These are phyloP conservation scores for Quercus lobata DNA, from an alignment of 331 rosid genomes.

Conservation along the genomic window DNA sequence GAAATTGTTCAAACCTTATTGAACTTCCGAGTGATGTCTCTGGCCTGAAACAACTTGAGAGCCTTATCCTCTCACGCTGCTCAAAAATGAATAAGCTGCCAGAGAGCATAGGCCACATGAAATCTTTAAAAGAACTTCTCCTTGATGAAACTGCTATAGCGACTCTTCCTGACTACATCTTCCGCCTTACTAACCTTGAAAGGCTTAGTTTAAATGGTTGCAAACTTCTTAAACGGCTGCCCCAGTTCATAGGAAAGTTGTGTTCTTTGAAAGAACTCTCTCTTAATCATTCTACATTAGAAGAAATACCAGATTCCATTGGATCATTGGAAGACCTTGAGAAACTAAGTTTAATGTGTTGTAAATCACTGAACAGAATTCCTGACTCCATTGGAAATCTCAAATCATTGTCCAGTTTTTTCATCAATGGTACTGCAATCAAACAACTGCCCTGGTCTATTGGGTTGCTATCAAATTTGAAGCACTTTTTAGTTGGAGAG, in stretches of 20 bases:
- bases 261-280: slow-evolving; percentile 42
- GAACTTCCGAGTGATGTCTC: slow-evolving; percentile 46
- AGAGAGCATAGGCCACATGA: slow-evolving; percentile 29
- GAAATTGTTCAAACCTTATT: slow-evolving; percentile 32
- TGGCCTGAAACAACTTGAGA: slow-evolving; percentile 48
- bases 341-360: slow-evolving; percentile 40
- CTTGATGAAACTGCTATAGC: slow-evolving; percentile 31
- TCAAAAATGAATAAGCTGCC: slow-evolving; percentile 39
- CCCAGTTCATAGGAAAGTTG: slow-evolving; percentile 39
- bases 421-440: slow-evolving; percentile 15
- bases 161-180: slow-evolving; percentile 46
- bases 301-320: slow-evolving; percentile 42
- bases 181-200: slow-evolving; percentile 40
- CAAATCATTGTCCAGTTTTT: slow-evolving; percentile 20
- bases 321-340: slow-evolving; percentile 51
- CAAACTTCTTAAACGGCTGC: slow-evolving; percentile 27
- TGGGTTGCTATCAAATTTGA: slow-evolving; percentile 39
- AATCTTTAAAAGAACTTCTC: slow-evolving; percentile 38
- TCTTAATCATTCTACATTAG: slow-evolving; percentile 32
- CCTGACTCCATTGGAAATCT: slow-evolving; percentile 49
- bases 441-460: slow-evolving; percentile 44
- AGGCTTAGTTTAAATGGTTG: slow-evolving; percentile 36
- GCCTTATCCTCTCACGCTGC: slow-evolving; percentile 42
- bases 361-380: slow-evolving; percentile 36
- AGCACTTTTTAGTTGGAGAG: slow-evolving; percentile 24